Conservation (phyloP, 23 red algal species). For the Gracilaria gracilis region DNA sequence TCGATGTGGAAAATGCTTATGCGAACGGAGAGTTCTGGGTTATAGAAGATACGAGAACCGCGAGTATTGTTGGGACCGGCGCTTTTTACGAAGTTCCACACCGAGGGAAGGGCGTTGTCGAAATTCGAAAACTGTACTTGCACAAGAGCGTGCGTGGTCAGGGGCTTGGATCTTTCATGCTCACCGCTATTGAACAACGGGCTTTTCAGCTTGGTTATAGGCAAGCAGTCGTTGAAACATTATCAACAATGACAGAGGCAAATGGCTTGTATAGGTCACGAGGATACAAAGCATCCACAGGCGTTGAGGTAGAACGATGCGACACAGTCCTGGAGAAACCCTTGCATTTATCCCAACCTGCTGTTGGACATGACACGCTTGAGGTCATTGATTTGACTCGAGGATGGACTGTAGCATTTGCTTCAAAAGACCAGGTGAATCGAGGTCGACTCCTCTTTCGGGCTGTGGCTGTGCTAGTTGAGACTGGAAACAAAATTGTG, state of each 20-base stretch:
- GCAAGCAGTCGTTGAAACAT: conserved; percentile 44
- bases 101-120: conserved; percentile 35
- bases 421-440: conserved; percentile 26
- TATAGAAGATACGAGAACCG: conserved; percentile 48
- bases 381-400: conserved; percentile 62
- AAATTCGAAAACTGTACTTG: conserved; percentile 83
- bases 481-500: conserved; percentile 45
- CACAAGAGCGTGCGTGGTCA: conserved; percentile 47
- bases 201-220: conserved; percentile 61
- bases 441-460: conserved; percentile 41
- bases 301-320: conserved; percentile 54
- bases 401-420: conserved; percentile 48
- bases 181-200: conserved; percentile 69
- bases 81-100: conserved; percentile 72
- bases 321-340: conserved; percentile 64
- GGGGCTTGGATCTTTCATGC: conserved; percentile 67
- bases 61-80: conserved; percentile 60
- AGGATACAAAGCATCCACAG: conserved; percentile 34
- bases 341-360: not conserved
- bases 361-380: not conserved
- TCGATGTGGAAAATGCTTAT: conserved; percentile 48
- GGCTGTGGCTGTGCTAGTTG: conserved; percentile 65
- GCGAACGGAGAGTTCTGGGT: conserved; percentile 78
- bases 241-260: conserved; percentile 42
- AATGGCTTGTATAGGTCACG: conserved; percentile 36